Evolutionary conservation across 2,329 filamentous ascomycete genomes (phyloP).

Genomic region (Chaetomiaceae sp.): DNA sequence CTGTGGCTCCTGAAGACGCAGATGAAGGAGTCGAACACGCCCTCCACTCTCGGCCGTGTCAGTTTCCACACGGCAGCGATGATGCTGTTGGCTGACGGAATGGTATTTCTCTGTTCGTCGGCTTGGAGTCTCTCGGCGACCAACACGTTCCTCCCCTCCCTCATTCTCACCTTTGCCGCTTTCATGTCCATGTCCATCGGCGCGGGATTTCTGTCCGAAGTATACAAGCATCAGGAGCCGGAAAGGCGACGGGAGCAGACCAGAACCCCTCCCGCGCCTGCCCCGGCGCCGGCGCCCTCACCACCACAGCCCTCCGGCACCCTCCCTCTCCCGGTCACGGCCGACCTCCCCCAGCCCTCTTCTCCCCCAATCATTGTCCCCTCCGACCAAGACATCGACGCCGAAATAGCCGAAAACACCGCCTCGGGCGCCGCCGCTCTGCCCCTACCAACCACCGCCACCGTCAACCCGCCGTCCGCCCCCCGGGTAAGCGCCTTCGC

Average conservation of each 20-base stretch:
- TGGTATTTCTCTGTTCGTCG: constrained; percentile 53
- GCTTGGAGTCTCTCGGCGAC: constrained; percentile 54
- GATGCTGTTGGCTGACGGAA: constrained; percentile 60
- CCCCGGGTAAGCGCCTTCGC: constrained; percentile 43
- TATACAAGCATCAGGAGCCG: constrained; percentile 58
- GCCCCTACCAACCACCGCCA: constrained; percentile 31
- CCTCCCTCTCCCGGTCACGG: constrained; percentile 42
- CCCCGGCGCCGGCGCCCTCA: constrained; percentile 22
- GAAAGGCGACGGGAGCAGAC: constrained; percentile 41
- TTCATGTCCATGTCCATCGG: constrained; percentile 56
- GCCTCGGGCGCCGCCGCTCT: constrained; percentile 34
- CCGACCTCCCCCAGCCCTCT: constrained; percentile 26
- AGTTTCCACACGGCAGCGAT: constrained; percentile 59
- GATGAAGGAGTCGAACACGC: constrained; percentile 62
- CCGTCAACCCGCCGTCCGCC: constrained; percentile 28
- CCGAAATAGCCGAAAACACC: constrained; percentile 48
- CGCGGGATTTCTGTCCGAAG: constrained; percentile 54
- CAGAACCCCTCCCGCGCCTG: constrained; percentile 15
- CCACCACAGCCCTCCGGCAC: constrained; percentile 27
- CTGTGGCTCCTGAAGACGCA: constrained; percentile 59
- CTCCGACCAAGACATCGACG: constrained; percentile 60
- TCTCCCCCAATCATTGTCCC: constrained; percentile 55
- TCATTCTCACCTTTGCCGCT: constrained; percentile 49
- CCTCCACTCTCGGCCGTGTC: constrained; percentile 62
- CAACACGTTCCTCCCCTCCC: constrained; percentile 53